These are phyloP conservation scores for Periconia sp. DNA, from an alignment of 2,329 filamentous ascomycete species.

Conservation along the genomic window DNA sequence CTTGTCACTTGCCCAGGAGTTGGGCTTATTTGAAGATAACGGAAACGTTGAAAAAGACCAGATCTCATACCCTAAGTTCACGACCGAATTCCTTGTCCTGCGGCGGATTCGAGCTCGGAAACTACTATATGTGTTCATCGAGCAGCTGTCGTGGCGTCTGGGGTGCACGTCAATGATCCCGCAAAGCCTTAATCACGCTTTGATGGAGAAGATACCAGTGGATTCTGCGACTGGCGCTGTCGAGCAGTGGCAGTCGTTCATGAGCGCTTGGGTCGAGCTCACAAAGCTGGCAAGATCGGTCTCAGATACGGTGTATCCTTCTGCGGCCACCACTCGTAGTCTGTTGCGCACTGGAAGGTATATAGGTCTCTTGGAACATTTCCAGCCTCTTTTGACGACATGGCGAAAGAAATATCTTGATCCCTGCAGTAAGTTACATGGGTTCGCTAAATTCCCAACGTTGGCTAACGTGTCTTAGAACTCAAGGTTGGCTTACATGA, in stretches of 20 bases:
- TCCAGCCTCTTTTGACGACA: conserved; percentile 48
- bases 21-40: conserved; percentile 57
- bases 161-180: conserved; percentile 60
- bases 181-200: conserved; percentile 48
- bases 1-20: conserved; percentile 59
- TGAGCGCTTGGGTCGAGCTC: conserved; percentile 57
- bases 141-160: conserved; percentile 59
- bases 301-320: conserved; percentile 61
- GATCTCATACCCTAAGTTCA: conserved; percentile 40
- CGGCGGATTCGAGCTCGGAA: conserved; percentile 43
- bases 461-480: conserved; percentile 21
- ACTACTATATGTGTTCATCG: conserved; percentile 54
- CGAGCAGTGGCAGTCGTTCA: conserved; percentile 58
- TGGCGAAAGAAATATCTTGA: conserved; percentile 50
- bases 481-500: conserved; percentile 50
- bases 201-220: conserved; percentile 49
- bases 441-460: not conserved
- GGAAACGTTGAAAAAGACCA: conserved; percentile 44
- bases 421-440: conserved; percentile 37
- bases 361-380: conserved; percentile 56
- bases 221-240: conserved; percentile 44
- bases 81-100: conserved; percentile 35
- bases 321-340: conserved; percentile 47
- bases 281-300: conserved; percentile 57
- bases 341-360: conserved; percentile 57